These are phyloP conservation scores for Millerozyma miso DNA, from an alignment of 805 yeast genomes.

Conservation along the genomic window DNA sequence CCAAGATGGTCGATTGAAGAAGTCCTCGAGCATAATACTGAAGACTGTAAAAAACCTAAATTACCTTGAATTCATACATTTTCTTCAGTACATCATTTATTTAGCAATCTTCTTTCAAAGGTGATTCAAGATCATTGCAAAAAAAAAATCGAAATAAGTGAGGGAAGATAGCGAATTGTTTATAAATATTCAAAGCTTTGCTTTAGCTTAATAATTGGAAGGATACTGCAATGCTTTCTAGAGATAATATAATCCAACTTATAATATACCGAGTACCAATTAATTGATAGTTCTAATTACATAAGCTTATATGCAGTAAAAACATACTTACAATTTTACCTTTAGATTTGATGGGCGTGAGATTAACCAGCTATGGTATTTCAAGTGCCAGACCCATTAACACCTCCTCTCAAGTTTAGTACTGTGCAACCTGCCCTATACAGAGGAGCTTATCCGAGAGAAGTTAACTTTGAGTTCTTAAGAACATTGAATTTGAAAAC, in stretches of 20 bases:
- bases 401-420: conserved; percentile 79
- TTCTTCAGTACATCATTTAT: background rate
- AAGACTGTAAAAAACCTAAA: conserved; percentile 46
- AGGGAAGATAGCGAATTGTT: background rate
- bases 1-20: conserved; percentile 81
- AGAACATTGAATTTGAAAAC: conserved; percentile 62
- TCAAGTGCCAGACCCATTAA: conserved; percentile 26
- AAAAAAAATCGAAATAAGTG: too few relatives aligned
- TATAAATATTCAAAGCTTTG: background rate
- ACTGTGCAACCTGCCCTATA: conserved; percentile 65
- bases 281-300: too few relatives aligned
- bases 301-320: too few relatives aligned
- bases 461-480: conserved; percentile 65
- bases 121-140: background rate
- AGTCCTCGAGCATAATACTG: conserved; percentile 67
- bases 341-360: background rate
- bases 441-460: conserved; percentile 85
- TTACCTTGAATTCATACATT: conserved; percentile 13
- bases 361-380: background rate
- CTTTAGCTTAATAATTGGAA: background rate
- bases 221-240: background rate
- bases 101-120: background rate
- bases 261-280: too few relatives aligned
- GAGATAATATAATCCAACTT: background rate
- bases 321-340: too few relatives aligned